These are phyloP conservation scores for Claviceps pazoutovae DNA, from an alignment of 2,329 filamentous ascomycete species.

Conservation along the genomic window DNA sequence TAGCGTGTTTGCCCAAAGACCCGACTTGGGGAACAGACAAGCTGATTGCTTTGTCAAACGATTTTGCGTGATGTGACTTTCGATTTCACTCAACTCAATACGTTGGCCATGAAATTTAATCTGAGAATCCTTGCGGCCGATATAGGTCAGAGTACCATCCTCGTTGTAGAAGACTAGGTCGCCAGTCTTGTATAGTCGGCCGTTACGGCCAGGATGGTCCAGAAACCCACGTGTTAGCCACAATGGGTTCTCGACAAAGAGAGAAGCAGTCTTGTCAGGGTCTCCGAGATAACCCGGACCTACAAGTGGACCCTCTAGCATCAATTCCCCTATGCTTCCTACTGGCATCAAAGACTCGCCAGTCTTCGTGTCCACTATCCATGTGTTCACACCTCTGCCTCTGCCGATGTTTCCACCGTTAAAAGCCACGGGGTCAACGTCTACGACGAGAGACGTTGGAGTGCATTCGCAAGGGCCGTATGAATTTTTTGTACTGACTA, in stretches of 20 bases:
- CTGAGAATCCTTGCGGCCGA: slow-evolving; percentile 38
- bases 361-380: slow-evolving; percentile 6
- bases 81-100: slow-evolving; percentile 14
- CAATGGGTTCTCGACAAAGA: slow-evolving; percentile 13
- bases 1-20: slow-evolving; percentile 4
- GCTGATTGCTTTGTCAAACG: slow-evolving; percentile 1
- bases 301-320: slow-evolving; percentile 8
- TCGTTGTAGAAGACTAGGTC: slow-evolving; percentile 18
- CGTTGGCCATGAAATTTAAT: slow-evolving; percentile 40
- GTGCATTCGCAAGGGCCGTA: slow-evolving; percentile 4
- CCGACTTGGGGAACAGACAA: neutral
- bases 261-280: slow-evolving; percentile 5
- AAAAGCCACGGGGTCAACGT: slow-evolving; percentile 10
- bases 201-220: slow-evolving; percentile 1
- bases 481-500: slow-evolving; percentile 4
- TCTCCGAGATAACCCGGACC: slow-evolving; percentile 9
- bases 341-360: slow-evolving; percentile 3
- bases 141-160: slow-evolving; percentile 22
- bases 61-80: slow-evolving; percentile 6
- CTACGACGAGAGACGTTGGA: slow-evolving; percentile 5
- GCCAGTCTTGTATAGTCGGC: slow-evolving; percentile 20
- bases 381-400: slow-evolving; percentile 5
- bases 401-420: slow-evolving; percentile 10
- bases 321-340: slow-evolving; percentile 7
- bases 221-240: slow-evolving; percentile 18